Evolutionary conservation across 768 basidiomycete genomes (phyloP).

Genomic region (Tricholoma bakamatsutake): DNA sequence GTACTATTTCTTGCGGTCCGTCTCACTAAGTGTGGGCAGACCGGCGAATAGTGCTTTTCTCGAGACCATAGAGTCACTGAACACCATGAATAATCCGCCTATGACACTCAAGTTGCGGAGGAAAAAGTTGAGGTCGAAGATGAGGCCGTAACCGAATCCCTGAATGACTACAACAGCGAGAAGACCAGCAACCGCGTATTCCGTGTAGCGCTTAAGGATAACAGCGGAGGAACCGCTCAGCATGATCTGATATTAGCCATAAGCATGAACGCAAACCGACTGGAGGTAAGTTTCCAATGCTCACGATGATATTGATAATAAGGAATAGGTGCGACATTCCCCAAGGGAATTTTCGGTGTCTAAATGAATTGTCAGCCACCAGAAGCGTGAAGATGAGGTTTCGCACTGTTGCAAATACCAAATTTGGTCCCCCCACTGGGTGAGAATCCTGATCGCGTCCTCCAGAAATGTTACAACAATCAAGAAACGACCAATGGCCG

Average conservation of each 20-base stretch:
- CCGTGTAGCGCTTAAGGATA: slow-evolving; percentile 82
- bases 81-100: slow-evolving; percentile 98
- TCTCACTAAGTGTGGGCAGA: slow-evolving; percentile 85
- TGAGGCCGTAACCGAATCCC: slow-evolving; percentile 97
- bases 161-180: slow-evolving; percentile 90
- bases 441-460: slow-evolving; percentile 88
- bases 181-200: slow-evolving; percentile 86
- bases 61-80: slow-evolving; percentile 90
- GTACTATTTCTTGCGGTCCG: slow-evolving; percentile 97
- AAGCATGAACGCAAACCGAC: neutral
- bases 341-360: slow-evolving; percentile 94
- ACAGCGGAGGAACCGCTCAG: slow-evolving; percentile 75
- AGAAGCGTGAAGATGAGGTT: neutral
- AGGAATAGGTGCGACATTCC: slow-evolving; percentile 94
- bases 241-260: slow-evolving; percentile 66
- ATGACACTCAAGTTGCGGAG: slow-evolving; percentile 97
- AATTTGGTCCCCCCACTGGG: slow-evolving; percentile 95
- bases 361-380: slow-evolving; percentile 25
- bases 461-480: slow-evolving; percentile 99
- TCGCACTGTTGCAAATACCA: slow-evolving; percentile 96
- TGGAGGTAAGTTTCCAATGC: slow-evolving; percentile 24
- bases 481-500: slow-evolving; percentile 90
- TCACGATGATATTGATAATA: slow-evolving; percentile 81
- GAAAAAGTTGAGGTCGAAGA: slow-evolving; percentile 99
- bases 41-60: slow-evolving; percentile 88